Base-by-base conservation (phyloP, 164 flowering plant species). In the Magnolia officinalis region DNA sequence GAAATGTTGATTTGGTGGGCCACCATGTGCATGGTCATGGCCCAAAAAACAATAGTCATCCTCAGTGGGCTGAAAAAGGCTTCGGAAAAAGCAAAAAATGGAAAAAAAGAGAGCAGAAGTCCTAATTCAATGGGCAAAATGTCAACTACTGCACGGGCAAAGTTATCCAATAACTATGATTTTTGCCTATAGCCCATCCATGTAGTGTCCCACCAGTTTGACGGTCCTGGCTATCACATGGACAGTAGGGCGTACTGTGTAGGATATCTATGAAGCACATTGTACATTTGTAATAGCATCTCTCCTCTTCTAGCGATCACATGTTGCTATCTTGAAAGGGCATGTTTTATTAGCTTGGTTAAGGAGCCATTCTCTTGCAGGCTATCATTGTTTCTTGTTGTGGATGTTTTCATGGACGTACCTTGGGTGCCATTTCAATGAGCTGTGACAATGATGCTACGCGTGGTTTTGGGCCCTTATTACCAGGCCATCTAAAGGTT, bases 391-490 rank as follows among this genome's bases (percentile, higher is more conserved):
- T 96, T 66, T 96, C 98, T 74, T 96, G 99, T 78, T 93, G 98
- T 87, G 98, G 98, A 72, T 94, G 98, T 89, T 96, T 96, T 76
- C 98, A 96, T 80, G 98, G 98, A 64, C 98, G 99, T 73, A 96
- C 99, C 21, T 71, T 96, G 82, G 98, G 84, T 80, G 97, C 83
- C 64, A 88, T 96, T 71, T 96, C 99, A n/a, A 96, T 94, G 99
- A 94, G 98, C 87, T 93, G 98, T 83, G 98, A 96, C 83, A 91
- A 96, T 86, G 98, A 96, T 66, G 98, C 98, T 66, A 96, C 96
- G 21, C 89, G 94, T 77, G 98, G 96, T 66, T 96, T 96, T 85
- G 93, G 98, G 18, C 99, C 99, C 14, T 82, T 91, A 82, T 82
- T 96, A 81, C 92, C 91, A 72, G 99, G 99, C 26, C 89, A 90